A percentile compares a stretch with the other conserved stretches of the same genome.
Evolutionary conservation across 148 eudicot species (phyloP).

Genomic region (Cornus suecica): DNA sequence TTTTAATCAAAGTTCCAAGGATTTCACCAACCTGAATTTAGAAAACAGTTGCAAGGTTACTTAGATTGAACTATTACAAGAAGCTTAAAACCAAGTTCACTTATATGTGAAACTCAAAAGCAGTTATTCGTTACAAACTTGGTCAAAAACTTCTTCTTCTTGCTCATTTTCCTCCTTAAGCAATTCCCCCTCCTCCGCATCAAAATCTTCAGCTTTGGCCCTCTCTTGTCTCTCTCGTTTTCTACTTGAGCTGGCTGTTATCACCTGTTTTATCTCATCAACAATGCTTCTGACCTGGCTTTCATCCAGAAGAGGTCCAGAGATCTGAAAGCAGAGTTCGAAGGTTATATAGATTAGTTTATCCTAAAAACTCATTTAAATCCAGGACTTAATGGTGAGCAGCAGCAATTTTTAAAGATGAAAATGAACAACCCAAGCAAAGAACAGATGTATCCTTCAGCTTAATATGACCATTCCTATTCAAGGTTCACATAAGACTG

Average conservation of each 20-base stretch:
- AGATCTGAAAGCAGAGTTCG: conserved; percentile 40
- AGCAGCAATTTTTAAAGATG: no score
- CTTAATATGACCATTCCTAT: no score
- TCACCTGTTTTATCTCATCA: conserved; percentile 88
- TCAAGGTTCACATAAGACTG: no score
- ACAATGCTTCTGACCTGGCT: conserved; percentile 81
- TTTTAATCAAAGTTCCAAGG: conserved; percentile 87
- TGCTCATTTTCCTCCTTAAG: conserved; percentile 91
- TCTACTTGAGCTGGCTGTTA: conserved; percentile 94
- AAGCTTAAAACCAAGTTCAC: conserved; percentile 1
- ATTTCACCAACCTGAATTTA: conserved; percentile 77
- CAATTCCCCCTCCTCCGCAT: conserved; percentile 95
- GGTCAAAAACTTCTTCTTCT: conserved; percentile 95
- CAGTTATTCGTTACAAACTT: conserved; percentile 39
- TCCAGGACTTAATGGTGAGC: no score
- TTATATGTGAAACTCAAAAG: background rate
- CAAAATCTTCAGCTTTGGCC: conserved; percentile 95
- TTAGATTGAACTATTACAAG: background rate
- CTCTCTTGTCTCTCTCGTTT: conserved; percentile 81
- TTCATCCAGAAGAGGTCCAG: conserved; percentile 82
- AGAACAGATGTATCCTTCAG: no score
- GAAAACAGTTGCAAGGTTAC: background rate
- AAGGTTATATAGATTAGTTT: background rate
- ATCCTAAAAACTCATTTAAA: background rate
- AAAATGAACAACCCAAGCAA: no score